Evolutionary conservation across 2,329 filamentous ascomycete species (phyloP).

Genomic region (Neofusicoccum parvum): DNA sequence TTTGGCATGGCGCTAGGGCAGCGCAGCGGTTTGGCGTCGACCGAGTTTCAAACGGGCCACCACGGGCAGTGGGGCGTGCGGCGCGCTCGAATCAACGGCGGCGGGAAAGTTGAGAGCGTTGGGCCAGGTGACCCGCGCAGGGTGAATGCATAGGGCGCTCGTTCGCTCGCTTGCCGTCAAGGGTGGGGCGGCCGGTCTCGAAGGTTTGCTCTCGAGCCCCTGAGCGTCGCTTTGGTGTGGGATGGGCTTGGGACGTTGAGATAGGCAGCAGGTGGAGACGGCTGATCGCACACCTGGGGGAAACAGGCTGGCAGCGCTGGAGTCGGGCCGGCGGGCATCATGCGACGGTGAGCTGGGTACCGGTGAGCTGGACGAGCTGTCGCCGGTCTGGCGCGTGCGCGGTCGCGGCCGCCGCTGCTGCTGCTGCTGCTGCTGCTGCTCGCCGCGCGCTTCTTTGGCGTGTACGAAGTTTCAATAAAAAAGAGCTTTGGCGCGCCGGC

Average conservation of each 20-base stretch:
- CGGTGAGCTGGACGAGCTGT: not conserved
- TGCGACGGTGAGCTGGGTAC: not conserved
- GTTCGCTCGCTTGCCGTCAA: conserved; percentile 4
- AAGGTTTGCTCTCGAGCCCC: conserved; percentile 12
- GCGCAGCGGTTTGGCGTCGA: not conserved
- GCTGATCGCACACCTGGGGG: conserved; percentile 14
- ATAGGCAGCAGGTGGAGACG: conserved; percentile 14
- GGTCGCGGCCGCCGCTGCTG: not conserved
- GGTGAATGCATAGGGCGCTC: not conserved
- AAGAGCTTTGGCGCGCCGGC: not conserved
- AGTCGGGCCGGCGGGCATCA: conserved; percentile 16
- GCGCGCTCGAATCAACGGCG: not conserved
- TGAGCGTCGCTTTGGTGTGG: not conserved
- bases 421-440: not conserved
- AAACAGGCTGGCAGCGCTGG: not conserved
- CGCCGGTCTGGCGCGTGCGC: not conserved
- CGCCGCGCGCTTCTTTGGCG: not conserved
- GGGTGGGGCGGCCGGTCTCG: conserved; percentile 16
- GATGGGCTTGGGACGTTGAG: conserved; percentile 3
- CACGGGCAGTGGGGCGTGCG: not conserved
- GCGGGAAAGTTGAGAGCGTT: not conserved
- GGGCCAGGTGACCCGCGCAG: conserved; percentile 3
- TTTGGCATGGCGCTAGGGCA: conserved; percentile 17
- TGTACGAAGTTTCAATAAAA: conserved; percentile 1
- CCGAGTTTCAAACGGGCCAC: conserved; percentile 13